A percentile compares a stretch with the other conserved stretches of the same genome.
Evolutionary conservation across 2,329 filamentous ascomycete species (phyloP).

Genomic region (Calonectria pseudoreteaudii): DNA sequence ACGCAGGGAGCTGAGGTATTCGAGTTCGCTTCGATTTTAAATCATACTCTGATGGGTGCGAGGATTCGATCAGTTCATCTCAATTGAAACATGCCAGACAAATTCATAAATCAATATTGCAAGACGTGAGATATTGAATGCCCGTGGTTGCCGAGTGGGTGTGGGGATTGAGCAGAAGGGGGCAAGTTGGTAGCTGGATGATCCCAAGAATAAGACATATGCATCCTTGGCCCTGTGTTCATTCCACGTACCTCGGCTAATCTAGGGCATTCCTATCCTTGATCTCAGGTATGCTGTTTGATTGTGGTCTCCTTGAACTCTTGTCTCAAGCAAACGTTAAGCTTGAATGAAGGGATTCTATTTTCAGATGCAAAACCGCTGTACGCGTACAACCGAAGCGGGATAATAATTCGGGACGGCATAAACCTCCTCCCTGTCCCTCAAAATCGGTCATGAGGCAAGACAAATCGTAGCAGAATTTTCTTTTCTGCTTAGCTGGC

Average conservation of each 20-base stretch:
- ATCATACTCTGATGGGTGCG: background rate
- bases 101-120: background rate
- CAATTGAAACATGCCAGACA: background rate
- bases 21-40: background rate
- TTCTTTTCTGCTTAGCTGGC: too few relatives aligned
- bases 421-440: background rate
- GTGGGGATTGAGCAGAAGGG: background rate
- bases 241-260: background rate
- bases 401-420: background rate
- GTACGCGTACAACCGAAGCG: background rate
- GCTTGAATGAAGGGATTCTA: background rate
- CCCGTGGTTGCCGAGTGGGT: too few relatives aligned
- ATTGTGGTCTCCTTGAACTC: background rate
- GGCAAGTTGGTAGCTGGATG: background rate
- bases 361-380: background rate
- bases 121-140: background rate
- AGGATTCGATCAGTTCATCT: background rate
- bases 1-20: background rate
- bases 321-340: background rate
- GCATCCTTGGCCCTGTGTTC: background rate
- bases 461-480: background rate
- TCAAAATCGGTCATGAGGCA: too few relatives aligned
- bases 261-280: background rate
- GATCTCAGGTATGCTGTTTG: background rate
- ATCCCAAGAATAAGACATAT: background rate